Evolutionary conservation across 2,329 filamentous ascomycete species (phyloP), one percentile per base, ranked within the genome.

Genomic region (Cercospora zeae-maydis): DNA sequence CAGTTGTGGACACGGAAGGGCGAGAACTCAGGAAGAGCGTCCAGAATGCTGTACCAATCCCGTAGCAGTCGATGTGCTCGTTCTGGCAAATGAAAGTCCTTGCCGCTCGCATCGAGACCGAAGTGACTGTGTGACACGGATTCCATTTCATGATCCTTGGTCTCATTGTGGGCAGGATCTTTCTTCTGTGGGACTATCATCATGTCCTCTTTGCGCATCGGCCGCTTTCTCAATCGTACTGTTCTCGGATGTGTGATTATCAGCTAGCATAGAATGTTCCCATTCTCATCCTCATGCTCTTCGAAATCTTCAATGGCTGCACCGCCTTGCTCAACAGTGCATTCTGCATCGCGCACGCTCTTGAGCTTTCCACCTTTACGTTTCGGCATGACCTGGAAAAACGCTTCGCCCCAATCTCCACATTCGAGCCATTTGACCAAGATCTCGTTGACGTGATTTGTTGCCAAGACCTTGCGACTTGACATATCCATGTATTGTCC

Each of bases 391-490:
- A 96, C 92, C 56, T 86, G 83, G 77, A 93, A 79, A 75, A 99
- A 99, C 0, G 95, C 93, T 73, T 90, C 82, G 1, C 89, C 93
- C 95, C 95, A 99, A 75, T 98, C 90, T 1, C 90, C 91, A 54
- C 86, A 86, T 76, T 97, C 92, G 59, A 99, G 77, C 92, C 93
- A 99, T 68, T 87, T 88, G 51, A 96, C 79, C 91, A 99, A 96
- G 66, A 99, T 98, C 78, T 98, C 93, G 52, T 95, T 86, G 1
- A 99, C 95, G 73, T 99, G 95, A 74, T 98, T 99, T 7, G 93
- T 97, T 3, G 93, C 88, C 62, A 99, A 80, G 4, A 99, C 91
- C 70, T 89, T 86, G 33, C 95, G 86, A 70, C 89, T 93, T 61
- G 88, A 84, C 90, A 99, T 96, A 67, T 92, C 84, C 82, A 99